Evolutionary conservation across 1,139 yeast genomes (phyloP).

Genomic region (Pichia sp.): DNA sequence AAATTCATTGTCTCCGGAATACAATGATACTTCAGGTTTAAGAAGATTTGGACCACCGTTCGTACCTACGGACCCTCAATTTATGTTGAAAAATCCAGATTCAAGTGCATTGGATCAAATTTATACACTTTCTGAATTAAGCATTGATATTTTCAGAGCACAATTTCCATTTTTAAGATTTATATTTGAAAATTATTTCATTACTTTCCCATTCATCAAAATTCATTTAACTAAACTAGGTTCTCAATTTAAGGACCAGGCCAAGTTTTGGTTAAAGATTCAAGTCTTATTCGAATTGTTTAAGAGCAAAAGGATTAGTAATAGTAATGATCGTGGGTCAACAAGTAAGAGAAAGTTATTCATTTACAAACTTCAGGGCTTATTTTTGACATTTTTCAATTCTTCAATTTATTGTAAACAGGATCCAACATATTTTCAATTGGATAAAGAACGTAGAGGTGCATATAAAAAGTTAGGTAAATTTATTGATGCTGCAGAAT

Average conservation of each 20-base stretch:
- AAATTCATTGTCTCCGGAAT: constrained; percentile 36
- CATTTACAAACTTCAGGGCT: constrained; percentile 51
- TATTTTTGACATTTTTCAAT: constrained; percentile 62
- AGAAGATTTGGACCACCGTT: constrained; percentile 74
- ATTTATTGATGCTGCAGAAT: constrained; percentile 34
- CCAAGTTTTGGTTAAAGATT: constrained; percentile 71
- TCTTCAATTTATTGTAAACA: constrained; percentile 64
- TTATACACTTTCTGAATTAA: constrained; percentile 14
- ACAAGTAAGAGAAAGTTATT: constrained; percentile 66
- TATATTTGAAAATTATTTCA: constrained; percentile 54
- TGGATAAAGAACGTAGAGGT: constrained; percentile 31
- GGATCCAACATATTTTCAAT: constrained; percentile 44
- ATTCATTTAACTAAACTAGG: constrained; percentile 27
- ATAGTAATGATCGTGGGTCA: constrained; percentile 65
- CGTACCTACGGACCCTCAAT: constrained; percentile 30
- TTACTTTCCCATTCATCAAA: constrained; percentile 69
- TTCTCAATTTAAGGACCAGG: constrained; percentile 23
- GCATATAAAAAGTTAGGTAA: constrained; percentile 49
- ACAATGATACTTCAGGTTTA: constrained; percentile 51
- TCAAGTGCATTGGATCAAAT: constrained; percentile 13
- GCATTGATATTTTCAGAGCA: constrained; percentile 21
- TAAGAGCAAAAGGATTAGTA: constrained; percentile 60
- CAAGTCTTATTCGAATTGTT: constrained; percentile 78
- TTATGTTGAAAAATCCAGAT: constrained; percentile 14
- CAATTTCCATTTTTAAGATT: constrained; percentile 63